Evolutionary conservation across 2,329 filamentous ascomycete genomes (phyloP).

Genomic region (Trichoderma endophyticum): DNA sequence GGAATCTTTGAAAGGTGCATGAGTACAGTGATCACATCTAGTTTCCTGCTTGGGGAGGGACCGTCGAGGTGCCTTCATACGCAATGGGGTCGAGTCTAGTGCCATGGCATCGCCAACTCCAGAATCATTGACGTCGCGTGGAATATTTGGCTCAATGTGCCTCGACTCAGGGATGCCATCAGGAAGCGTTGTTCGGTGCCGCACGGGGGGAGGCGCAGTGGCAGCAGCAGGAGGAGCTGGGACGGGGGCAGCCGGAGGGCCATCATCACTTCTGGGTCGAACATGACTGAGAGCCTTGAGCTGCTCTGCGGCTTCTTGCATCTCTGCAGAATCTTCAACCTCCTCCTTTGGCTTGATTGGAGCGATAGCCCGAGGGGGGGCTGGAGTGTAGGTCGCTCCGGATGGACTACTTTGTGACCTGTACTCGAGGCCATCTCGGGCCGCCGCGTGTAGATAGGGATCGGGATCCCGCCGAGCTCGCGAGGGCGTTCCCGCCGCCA

Average conservation of each 20-base stretch:
- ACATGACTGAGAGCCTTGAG: constrained; percentile 64
- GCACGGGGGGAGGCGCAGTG: constrained; percentile 23
- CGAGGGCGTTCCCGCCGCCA: constrained; percentile 37
- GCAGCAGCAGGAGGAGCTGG: constrained; percentile 7
- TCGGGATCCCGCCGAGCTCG: constrained; percentile 30
- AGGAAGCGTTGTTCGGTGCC: constrained; percentile 39
- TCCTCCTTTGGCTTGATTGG: constrained; percentile 35
- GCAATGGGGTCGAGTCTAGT: constrained; percentile 28
- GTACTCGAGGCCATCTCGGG: constrained; percentile 28
- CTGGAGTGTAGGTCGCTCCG: constrained; percentile 23
- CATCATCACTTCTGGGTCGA: constrained; percentile 52
- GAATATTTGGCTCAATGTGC: constrained; percentile 22
- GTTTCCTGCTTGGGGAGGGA: constrained; percentile 59
- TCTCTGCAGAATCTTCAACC: constrained; percentile 62
- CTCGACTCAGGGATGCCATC: constrained; percentile 36
- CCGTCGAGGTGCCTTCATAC: constrained; percentile 43
- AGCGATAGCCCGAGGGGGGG: constrained; percentile 19
- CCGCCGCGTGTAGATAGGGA: constrained; percentile 25
- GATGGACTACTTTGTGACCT: constrained; percentile 30
- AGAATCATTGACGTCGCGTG: constrained; percentile 38
- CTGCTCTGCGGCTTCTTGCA: constrained; percentile 66
- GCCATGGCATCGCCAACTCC: constrained; percentile 27
- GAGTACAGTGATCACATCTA: constrained; percentile 58
- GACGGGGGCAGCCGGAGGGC: not conserved
- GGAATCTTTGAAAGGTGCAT: constrained; percentile 64